A percentile compares a stretch with the other conserved stretches of the same genome.
phyloP scores from a whole-genome alignment of 257 asterid genomes.

The Avicennia marina region DNA sequence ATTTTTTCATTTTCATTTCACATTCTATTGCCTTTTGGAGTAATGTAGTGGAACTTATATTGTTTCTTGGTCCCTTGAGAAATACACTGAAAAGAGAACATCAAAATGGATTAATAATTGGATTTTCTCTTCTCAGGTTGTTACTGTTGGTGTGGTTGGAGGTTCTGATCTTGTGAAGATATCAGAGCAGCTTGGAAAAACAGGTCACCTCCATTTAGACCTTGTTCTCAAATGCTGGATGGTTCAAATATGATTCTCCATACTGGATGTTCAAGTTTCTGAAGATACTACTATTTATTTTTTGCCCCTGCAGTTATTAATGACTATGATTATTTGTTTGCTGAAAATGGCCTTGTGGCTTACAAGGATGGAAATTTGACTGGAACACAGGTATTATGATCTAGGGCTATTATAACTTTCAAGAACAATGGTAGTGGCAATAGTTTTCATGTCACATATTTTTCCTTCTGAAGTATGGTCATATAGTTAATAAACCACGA shows the following conservation, averaged over 20 bases:
- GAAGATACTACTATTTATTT: conserved; percentile 11
- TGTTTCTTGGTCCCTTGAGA: background rate
- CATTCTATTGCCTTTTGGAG: background rate
- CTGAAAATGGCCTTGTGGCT: conserved; percentile 97
- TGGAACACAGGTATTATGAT: conserved; percentile 73
- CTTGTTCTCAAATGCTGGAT: conserved; percentile 4
- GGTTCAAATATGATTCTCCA: background rate
- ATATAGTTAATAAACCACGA: background rate
- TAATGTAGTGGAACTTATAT: background rate
- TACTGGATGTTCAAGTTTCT: conserved; percentile 3
- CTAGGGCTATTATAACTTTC: too few species aligned
- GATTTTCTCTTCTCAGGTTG: conserved; percentile 48
- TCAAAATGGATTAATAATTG: background rate
- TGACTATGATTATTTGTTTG: conserved; percentile 80
- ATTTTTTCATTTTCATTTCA: background rate
- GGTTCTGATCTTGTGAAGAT: conserved; percentile 97
- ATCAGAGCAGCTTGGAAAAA: conserved; percentile 85
- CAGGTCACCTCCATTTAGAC: conserved; percentile 45
- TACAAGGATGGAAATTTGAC: conserved; percentile 65
- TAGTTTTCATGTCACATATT: conserved; percentile 5
- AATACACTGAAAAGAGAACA: background rate
- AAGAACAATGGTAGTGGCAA: background rate
- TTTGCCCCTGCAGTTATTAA: conserved; percentile 52
- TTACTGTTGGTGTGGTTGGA: conserved; percentile 89
- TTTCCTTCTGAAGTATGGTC: too few species aligned